Conservation (phyloP, 2,329 filamentous ascomycete species). For the Trichoderma sp. region DNA sequence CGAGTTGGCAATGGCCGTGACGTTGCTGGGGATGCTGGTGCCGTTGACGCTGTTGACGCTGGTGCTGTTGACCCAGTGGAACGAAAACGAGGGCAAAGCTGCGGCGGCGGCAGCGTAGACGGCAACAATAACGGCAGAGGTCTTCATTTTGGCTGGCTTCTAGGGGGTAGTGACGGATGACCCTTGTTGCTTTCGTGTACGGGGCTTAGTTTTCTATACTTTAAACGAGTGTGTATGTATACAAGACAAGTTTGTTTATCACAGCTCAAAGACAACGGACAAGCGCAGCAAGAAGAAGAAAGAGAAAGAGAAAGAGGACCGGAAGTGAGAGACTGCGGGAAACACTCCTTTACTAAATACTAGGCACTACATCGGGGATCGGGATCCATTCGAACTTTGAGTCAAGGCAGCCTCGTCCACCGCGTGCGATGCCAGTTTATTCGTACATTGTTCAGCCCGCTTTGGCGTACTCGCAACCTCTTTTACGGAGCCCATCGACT, state of each 20-base stretch:
- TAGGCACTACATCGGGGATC: not conserved
- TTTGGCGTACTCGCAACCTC: slow-evolving; percentile 7
- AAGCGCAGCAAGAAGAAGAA: not conserved
- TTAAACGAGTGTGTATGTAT: not conserved
- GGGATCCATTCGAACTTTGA: not conserved
- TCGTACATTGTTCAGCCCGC: slow-evolving; percentile 11
- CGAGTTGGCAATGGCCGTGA: not conserved
- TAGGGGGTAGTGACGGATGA: not conserved
- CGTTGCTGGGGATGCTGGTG: not conserved
- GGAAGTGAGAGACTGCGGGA: not conserved
- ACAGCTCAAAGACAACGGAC: slow-evolving; percentile 9
- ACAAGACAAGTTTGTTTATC: not conserved
- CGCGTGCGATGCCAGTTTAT: not conserved
- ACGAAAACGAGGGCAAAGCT: not conserved
- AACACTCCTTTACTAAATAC: slow-evolving; percentile 17
- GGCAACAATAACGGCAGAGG: slow-evolving; percentile 15
- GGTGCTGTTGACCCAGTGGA: slow-evolving; percentile 2
- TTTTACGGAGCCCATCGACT: slow-evolving; percentile 3
- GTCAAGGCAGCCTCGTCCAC: slow-evolving; percentile 8
- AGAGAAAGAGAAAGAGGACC: not conserved
- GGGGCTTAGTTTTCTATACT: not conserved
- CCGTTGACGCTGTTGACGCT: not conserved
- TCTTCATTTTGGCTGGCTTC: slow-evolving; percentile 19
- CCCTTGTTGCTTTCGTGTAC: not conserved
- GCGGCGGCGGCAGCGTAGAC: slow-evolving; percentile 10